Conservation (phyloP, 441 rosid species). For the Populus hybrid region DNA sequence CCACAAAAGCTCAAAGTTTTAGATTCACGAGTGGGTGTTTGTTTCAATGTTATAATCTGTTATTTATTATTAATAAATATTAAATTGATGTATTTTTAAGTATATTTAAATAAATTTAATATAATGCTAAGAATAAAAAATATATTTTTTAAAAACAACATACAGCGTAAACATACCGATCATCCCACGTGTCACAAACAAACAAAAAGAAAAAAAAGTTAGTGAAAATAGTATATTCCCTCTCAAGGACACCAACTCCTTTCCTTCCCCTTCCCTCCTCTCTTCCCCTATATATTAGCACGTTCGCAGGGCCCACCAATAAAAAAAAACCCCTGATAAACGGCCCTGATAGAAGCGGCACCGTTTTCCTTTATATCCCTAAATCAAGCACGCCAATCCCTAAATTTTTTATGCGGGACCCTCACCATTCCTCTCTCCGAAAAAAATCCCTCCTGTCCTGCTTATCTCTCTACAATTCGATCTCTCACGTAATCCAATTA, state of each 20-base stretch:
- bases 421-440: neutral
- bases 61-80: too few species aligned
- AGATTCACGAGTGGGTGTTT: too few species aligned
- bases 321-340: neutral
- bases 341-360: conserved; percentile 10
- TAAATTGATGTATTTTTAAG: too few species aligned
- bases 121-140: too few species aligned
- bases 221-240: neutral
- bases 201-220: too few species aligned
- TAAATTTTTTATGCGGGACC: conserved; percentile 34
- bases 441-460: neutral
- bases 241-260: neutral
- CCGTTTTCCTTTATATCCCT: neutral
- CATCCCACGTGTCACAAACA: too few species aligned
- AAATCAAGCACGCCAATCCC: conserved; percentile 5
- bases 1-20: too few species aligned
- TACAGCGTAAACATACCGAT: too few species aligned
- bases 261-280: neutral
- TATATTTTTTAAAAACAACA: too few species aligned
- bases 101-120: too few species aligned
- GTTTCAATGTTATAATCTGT: too few species aligned
- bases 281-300: neutral
- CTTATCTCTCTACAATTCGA: conserved; percentile 19
- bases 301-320: neutral
- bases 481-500: conserved; percentile 2